Percentiles rank a stretch among this genome's conserved stretches.
These are phyloP conservation scores for Euphorbia lathyris DNA, from an alignment of 345 rosid species.

Conservation along the genomic window DNA sequence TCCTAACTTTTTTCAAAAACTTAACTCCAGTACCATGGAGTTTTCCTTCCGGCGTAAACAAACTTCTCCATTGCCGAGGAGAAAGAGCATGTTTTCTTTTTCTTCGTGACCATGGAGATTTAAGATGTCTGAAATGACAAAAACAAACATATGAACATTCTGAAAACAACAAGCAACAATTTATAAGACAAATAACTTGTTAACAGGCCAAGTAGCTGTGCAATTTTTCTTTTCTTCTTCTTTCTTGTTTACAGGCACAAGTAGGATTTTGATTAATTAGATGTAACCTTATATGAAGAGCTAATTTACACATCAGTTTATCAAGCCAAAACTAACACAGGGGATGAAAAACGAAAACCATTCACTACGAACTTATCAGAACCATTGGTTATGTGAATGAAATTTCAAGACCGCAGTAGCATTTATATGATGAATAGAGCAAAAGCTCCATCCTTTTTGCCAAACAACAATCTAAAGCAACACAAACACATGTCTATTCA, in stretches of 20 bases:
- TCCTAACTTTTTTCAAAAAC: constrained; percentile 83
- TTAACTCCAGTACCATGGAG: constrained; percentile 70
- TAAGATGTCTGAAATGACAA: constrained; percentile 50
- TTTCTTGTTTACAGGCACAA: too few species aligned
- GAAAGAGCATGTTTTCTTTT: constrained; percentile 70
- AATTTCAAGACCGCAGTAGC: not conserved
- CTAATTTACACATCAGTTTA: too few species aligned
- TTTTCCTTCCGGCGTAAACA: constrained; percentile 70
- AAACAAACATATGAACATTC: not conserved
- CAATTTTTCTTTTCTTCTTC: too few species aligned
- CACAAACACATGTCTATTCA: not conserved
- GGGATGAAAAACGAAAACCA: not conserved
- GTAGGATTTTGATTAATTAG: too few species aligned
- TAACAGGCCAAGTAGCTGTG: constrained; percentile 11
- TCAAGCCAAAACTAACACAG: not conserved
- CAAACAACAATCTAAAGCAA: not conserved
- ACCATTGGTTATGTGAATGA: not conserved
- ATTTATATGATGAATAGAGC: not conserved
- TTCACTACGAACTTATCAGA: not conserved
- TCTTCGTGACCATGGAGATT: constrained; percentile 89
- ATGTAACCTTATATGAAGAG: too few species aligned
- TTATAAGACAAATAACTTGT: not conserved
- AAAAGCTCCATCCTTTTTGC: not conserved
- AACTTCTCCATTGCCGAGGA: constrained; percentile 67
- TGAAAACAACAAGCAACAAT: not conserved